Evolutionary conservation across 2,329 filamentous ascomycete species (phyloP), one percentile per base, ranked within the genome.

Genomic region (Botrytis sinoallii): DNA sequence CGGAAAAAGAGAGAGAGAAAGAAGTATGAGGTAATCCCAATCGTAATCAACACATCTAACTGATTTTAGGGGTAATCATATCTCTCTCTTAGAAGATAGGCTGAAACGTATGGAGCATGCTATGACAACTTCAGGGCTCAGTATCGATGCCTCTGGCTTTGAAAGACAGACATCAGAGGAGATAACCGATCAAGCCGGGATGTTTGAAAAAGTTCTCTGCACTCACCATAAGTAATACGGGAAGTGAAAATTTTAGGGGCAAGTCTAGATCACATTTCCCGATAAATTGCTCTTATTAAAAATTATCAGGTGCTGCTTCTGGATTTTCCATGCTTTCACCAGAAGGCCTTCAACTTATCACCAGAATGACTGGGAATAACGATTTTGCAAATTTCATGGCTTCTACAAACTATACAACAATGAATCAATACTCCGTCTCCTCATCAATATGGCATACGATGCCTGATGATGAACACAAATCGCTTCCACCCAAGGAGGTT

Each of bases 241-340:
- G 76, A 22, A 71, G 48, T 69, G 64, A 74, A 20, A 75, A 75
- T 60, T 79, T 78, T 72, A 73, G 76, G 16, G 77, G 77, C 75
- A 74, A 65, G 70, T 72, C n/a, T 61, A 46, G 38, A 71, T 73
- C 60, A 35, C 40, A 55, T 38, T 29, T 29, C 16, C 44, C 14
- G 52, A 48, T 44, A 4, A 57, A 57, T 67, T 69, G n/a, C 32
- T 38, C 48, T 64, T 67, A 44, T 74, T 68, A 66, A 44, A 73
- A 18, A 29, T 74, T 14, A 48, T 59, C 65, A 78, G 77, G 77
- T 55, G 75, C 70, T 38, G 72, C 78, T 22, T 79, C 78, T 68
- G 77, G 77, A 5, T 78, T 78, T 72, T 77, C 77, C 44, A 69
- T 79, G 64, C 75, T 79, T 67, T 78, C 78, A 35, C 77, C 77